phyloP scores from a whole-genome alignment of 495 filamentous ascomycete genomes.

The Penicillium subrubescens region DNA sequence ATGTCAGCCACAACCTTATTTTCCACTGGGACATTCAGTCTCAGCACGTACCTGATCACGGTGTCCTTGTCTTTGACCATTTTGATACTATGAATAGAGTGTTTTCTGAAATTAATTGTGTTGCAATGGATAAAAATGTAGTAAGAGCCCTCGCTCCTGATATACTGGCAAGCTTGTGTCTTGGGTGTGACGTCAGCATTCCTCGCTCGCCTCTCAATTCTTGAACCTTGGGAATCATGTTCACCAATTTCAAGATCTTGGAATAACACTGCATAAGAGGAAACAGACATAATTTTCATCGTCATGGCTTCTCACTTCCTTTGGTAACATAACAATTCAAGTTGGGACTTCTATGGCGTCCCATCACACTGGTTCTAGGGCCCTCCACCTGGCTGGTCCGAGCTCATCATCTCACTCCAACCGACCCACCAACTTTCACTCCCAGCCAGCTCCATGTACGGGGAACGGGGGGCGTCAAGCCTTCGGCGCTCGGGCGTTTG shows the following conservation, averaged over 20 bases:
- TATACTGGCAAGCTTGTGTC: neutral
- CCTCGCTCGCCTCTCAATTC: neutral
- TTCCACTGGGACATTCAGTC: constrained; percentile 6
- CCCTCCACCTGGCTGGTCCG: neutral
- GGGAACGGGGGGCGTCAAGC: neutral
- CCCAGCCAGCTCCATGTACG: neutral
- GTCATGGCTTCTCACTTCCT: neutral
- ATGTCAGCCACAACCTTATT: constrained; percentile 29
- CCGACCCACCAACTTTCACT: neutral
- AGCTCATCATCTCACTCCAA: neutral
- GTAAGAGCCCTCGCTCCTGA: too few species aligned
- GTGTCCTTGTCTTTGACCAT: constrained; percentile 63
- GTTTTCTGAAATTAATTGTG: neutral
- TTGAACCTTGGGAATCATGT: neutral
- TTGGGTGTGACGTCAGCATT: constrained; percentile 3
- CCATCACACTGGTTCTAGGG: neutral
- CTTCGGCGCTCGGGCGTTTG: neutral
- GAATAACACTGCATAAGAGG: neutral
- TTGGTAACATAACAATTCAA: neutral
- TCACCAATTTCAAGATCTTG: neutral
- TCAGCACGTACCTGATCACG: constrained; percentile 50
- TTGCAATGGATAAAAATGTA: too few species aligned
- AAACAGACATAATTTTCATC: neutral
- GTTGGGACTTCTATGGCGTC: neutral
- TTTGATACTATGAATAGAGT: constrained; percentile 11